Evolutionary conservation across 768 basidiomycete genomes (phyloP), one percentile per base, ranked within the genome.

Genomic region (Kwoniella sp.): DNA sequence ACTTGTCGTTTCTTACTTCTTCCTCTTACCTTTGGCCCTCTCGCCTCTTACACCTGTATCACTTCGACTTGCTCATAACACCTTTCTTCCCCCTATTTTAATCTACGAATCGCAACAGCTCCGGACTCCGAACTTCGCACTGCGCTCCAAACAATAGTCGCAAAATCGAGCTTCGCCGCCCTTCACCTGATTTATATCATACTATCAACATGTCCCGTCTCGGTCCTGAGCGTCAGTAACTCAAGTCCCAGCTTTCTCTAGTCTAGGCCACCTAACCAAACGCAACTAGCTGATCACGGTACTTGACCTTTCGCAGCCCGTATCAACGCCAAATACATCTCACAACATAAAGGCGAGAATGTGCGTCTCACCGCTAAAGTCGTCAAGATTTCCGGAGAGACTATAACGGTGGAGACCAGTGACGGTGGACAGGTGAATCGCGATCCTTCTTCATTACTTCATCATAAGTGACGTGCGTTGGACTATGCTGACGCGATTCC

Each of bases 361-460:
- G 86, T 90, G 27, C 82, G 88, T 24, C 68, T 91, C 22, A 81
- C 86, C 1, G 87, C 86, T 67, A 88, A 87, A 79, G 81, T 86
- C 25, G 69, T 89, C 33, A 84, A 82, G 73, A 85, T 88, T 52
- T 74, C 84, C 33, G 82, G 82, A 19, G 83, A 83, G 15, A 76
- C 77, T 2, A 84, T 86, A 13, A 83, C 85, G 2, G 87, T 91
- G 13, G 83, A 87, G 64, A 85, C 89, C 0, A 83, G 83, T 48
- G 90, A 91, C 70, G 88, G 86, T 0, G 87, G 85, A 0, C 81
- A 90, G 73, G 85, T 80, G 53, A 60, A 73, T 68, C 7, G 19
- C 33, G 13, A 13, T 5, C 7, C 51, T 44, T 25, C 33, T 7
- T 22, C 26, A 48, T 33, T 9, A n/a, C 26, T 54, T 1, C n/a